Conservation (phyloP, 2,329 filamentous ascomycete genomes). For the Coniochaeta sp. region DNA sequence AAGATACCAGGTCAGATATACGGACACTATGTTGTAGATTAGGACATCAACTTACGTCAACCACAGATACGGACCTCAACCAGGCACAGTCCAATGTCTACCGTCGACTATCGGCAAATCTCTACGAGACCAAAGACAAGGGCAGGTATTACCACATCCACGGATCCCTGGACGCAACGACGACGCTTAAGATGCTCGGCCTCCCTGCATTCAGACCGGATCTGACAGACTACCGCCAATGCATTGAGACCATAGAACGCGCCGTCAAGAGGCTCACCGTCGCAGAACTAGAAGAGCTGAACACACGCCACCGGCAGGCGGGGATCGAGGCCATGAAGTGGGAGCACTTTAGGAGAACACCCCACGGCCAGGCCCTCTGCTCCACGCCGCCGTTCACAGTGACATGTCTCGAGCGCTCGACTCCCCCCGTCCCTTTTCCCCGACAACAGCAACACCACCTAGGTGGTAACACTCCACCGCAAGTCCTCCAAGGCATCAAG, state of each 20-base stretch:
- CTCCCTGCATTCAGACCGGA: slow-evolving; percentile 55
- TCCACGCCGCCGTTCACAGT: slow-evolving; percentile 41
- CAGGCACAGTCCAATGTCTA: slow-evolving; percentile 65
- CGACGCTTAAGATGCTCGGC: slow-evolving; percentile 63
- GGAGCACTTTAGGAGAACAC: slow-evolving; percentile 50
- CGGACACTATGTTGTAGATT: no score
- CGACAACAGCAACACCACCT: slow-evolving; percentile 13
- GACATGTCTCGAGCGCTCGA: slow-evolving; percentile 8
- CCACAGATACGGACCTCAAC: slow-evolving; percentile 62
- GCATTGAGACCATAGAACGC: slow-evolving; percentile 51
- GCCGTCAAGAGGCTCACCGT: slow-evolving; percentile 48
- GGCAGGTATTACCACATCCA: slow-evolving; percentile 71
- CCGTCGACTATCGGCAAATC: slow-evolving; percentile 63
- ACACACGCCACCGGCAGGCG: slow-evolving; percentile 48
- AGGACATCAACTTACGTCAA: not conserved
- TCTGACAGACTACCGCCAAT: slow-evolving; percentile 51
- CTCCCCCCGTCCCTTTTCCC: slow-evolving; percentile 24
- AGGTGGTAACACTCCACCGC: no score
- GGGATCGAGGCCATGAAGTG: slow-evolving; percentile 53
- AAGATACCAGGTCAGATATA: slow-evolving; percentile 20
- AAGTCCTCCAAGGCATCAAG: slow-evolving; percentile 53
- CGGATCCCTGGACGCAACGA: slow-evolving; percentile 65
- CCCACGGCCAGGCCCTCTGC: slow-evolving; percentile 38
- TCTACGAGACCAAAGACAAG: slow-evolving; percentile 60
- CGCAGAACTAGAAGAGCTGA: slow-evolving; percentile 51